A percentile compares a stretch with the other conserved stretches of the same genome.
Conservation (phyloP, 495 filamentous ascomycete species). For the Penicillium steckii region DNA sequence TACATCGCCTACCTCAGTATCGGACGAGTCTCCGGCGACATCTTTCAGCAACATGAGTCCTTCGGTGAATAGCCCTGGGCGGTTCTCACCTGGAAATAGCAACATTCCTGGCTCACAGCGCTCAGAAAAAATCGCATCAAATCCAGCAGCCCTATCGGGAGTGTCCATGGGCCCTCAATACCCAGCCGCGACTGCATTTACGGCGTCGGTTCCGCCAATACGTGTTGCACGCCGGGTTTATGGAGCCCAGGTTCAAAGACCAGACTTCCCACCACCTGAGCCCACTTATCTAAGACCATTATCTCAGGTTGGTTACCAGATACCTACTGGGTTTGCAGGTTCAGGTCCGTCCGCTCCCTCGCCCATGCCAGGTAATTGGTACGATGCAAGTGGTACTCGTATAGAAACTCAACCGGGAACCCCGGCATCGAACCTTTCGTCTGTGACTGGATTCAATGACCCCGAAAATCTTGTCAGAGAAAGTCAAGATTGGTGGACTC, state of each 20-base stretch:
- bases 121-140: conserved; percentile 11
- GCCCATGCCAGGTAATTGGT: conserved; percentile 27
- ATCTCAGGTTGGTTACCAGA: conserved; percentile 20
- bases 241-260: conserved; percentile 18
- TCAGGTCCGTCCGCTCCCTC: conserved; percentile 11
- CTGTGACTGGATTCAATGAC: conserved; percentile 41
- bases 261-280: conserved; percentile 30
- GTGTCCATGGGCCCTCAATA: conserved; percentile 19
- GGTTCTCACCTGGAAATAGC: conserved; percentile 16
- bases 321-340: conserved; percentile 14
- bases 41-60: conserved; percentile 10
- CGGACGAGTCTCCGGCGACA: conserved; percentile 27
- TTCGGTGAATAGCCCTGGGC: conserved; percentile 14
- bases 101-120: conserved; percentile 9
- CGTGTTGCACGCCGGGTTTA: conserved; percentile 18
- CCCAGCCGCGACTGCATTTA: conserved; percentile 2
- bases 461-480: conserved; percentile 51
- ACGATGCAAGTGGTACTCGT: conserved; percentile 18
- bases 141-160: conserved; percentile 7
- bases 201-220: conserved; percentile 25
- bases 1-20: conserved; percentile 32
- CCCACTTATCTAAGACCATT: conserved; percentile 37
- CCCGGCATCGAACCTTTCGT: conserved; percentile 26
- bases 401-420: conserved; percentile 20
- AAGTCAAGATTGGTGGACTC: conserved; percentile 60